Evolutionary conservation across 495 filamentous ascomycete species (phyloP), one percentile per base, ranked within the genome.

Genomic region (Beverwykella pulmonaria): DNA sequence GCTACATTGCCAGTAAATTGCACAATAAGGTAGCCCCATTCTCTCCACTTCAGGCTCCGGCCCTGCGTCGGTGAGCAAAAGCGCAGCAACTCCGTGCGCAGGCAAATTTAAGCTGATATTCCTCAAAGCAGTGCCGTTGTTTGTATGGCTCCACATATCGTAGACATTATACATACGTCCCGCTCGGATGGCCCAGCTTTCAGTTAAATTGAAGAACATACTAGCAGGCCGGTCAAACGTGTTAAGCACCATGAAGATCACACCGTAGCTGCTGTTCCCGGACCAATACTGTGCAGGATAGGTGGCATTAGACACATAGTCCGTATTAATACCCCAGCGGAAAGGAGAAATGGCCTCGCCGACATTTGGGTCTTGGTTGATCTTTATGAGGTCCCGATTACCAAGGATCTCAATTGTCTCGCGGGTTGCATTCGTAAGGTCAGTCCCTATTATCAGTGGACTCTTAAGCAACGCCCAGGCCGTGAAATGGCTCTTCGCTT

Each of bases 301-400:
- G 7, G 48, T 59, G 7, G 68, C 12, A 52, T 71, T 71, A 26
- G 57, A 62, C 41, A 65, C 55, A 32, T 57, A 64, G 59, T 65
- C 65, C 32, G 65, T 60, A 62, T 23, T 44, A 14, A 44, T n/a
- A 44, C 39, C 39, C 39, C 39, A 44, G 6, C 69, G 69, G 56
- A 72, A 69, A 17, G 67, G 67, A 22, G 47, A 54, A 12, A 66
- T 64, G 34, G 29, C 29, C 39, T 69, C 25, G 39, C 66, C 69
- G 22, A 72, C 53, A 12, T 44, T n/a, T 25, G 69, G 67, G 32
- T 73, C 71, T 41, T 73, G 71, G 55, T 68, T 73, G 62, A 73
- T 68, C 20, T 64, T 59, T 64, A 73, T 68, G 15, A 73, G 55
- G 27, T 68, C 68, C 48, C 55, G 58, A 58, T 73, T 73, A 1